Conservation (phyloP, 2,329 filamentous ascomycete genomes). For the Tothia fuscella region DNA sequence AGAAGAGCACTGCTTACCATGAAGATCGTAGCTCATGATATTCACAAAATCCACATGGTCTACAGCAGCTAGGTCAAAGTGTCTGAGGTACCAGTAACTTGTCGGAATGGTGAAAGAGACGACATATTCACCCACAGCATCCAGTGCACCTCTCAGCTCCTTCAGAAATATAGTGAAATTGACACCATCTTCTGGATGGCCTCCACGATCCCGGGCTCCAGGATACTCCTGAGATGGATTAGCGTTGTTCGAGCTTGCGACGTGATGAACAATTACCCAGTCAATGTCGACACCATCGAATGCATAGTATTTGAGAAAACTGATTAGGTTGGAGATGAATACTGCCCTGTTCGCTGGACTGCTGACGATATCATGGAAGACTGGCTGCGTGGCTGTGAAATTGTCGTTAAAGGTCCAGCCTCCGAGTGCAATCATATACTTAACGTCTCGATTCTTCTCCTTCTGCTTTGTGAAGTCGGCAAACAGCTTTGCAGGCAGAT, state of each 20-base stretch:
- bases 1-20: conserved; percentile 25
- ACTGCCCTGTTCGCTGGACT: conserved; percentile 17
- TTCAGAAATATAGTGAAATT: conserved; percentile 18
- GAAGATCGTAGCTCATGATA: conserved; percentile 35
- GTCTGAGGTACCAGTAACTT: conserved; percentile 18
- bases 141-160: conserved; percentile 17
- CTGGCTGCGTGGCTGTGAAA: conserved; percentile 15
- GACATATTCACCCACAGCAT: conserved; percentile 11
- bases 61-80: conserved; percentile 18
- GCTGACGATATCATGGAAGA: conserved; percentile 24
- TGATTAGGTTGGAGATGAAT: conserved; percentile 28
- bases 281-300: conserved; percentile 37
- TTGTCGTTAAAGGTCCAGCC: conserved; percentile 33
- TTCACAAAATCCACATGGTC: conserved; percentile 31
- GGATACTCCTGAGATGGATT: conserved; percentile 23
- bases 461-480: conserved; percentile 23
- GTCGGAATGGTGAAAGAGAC: conserved; percentile 19
- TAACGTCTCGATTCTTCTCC: conserved; percentile 17
- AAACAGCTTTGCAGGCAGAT: conserved; percentile 16
- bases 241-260: too few relatives aligned
- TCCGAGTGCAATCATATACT: conserved; percentile 31
- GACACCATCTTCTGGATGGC: conserved; percentile 23
- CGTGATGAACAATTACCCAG: conserved; percentile 28
- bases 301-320: conserved; percentile 30
- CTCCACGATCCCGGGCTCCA: conserved; percentile 23